These are phyloP conservation scores for Fusarium pseudonygamai DNA, from an alignment of 2,329 filamentous ascomycete genomes.

Conservation along the genomic window DNA sequence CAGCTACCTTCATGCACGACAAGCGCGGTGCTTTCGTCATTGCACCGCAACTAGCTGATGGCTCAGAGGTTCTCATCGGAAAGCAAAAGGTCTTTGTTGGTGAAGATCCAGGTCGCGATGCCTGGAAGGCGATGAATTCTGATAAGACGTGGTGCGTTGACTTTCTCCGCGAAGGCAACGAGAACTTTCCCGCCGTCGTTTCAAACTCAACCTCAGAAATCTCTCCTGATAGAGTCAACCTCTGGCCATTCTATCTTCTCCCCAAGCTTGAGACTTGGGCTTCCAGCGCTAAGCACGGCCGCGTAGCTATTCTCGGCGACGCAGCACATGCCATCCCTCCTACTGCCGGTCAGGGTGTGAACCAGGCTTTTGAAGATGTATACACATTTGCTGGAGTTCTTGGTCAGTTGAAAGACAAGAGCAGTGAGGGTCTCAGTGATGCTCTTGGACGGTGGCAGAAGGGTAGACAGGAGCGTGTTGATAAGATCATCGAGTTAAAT, in stretches of 20 bases:
- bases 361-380: slow-evolving; percentile 61
- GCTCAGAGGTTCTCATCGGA: slow-evolving; percentile 59
- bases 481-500: slow-evolving; percentile 59
- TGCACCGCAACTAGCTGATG: slow-evolving; percentile 58
- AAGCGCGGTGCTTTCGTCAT: slow-evolving; percentile 60
- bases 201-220: slow-evolving; percentile 47
- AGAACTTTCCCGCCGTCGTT: slow-evolving; percentile 50
- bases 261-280: slow-evolving; percentile 58
- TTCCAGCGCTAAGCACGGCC: slow-evolving; percentile 42
- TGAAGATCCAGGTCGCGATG: slow-evolving; percentile 50
- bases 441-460: slow-evolving; percentile 53
- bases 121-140: slow-evolving; percentile 53
- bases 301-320: slow-evolving; percentile 58
- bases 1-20: slow-evolving; percentile 54
- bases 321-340: slow-evolving; percentile 60
- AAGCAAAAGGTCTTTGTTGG: slow-evolving; percentile 51
- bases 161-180: slow-evolving; percentile 47
- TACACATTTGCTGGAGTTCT: slow-evolving; percentile 55
- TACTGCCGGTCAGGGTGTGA: slow-evolving; percentile 57
- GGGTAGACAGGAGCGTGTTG: slow-evolving; percentile 58
- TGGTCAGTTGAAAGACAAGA: slow-evolving; percentile 37
- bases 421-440: slow-evolving; percentile 33
- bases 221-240: slow-evolving; percentile 48
- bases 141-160: slow-evolving; percentile 52
- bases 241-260: slow-evolving; percentile 61